Evolutionary conservation across 2,329 filamentous ascomycete species (phyloP), one percentile per base, ranked within the genome.

Genomic region (Rhinocladiella similis): DNA sequence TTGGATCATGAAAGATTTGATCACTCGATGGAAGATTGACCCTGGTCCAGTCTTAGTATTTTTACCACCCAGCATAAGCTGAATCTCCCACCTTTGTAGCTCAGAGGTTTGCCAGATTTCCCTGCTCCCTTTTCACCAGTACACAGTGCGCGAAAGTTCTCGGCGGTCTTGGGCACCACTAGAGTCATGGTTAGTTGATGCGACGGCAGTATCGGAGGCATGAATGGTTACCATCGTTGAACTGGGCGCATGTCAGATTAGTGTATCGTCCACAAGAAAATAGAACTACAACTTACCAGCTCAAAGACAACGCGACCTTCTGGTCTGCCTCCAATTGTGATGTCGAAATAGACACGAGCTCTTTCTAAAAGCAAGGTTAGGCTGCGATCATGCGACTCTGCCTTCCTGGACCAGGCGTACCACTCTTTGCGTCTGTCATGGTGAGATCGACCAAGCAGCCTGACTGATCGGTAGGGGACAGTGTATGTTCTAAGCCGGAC

Each of bases 1-100:
- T 78, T 97, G 89, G 69, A 97, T 94, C 93, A 99, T 97, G 77
- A 99, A 99, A 68, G 90, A 84, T 81, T 97, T 97, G 79, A 99
- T 99, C 63, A 99, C 89, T 50, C 93, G 89, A 80, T 99, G 93
- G 81, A 99, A 97, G 66, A 79, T 80, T 59, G 90, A 95, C 66
- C 90, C 89, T 79, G 55, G 29, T 20, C 14, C 16, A 35, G n/a
- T 57, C 45, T 59, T 48, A 47, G 43, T 35, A n/a, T 25, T 43
- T 41, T 51, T 35, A 54, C 48, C 1, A 35, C n/a, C 42, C 35
- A 33, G 33, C 41, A 18, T 20, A 18, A 29, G 18, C n/a, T 16
- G 48, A 50, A n/a, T 16, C 41, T 39, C 52, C 29, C 69, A 77
- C 79, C 83, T 81, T 97, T 97, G 84, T 91, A 99, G 80, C 90